Percentiles rank a stretch among this genome's conserved stretches.
These are phyloP conservation scores for Diacronema lutheri DNA, from an alignment of 78 protist genomes.

Conservation along the genomic window DNA sequence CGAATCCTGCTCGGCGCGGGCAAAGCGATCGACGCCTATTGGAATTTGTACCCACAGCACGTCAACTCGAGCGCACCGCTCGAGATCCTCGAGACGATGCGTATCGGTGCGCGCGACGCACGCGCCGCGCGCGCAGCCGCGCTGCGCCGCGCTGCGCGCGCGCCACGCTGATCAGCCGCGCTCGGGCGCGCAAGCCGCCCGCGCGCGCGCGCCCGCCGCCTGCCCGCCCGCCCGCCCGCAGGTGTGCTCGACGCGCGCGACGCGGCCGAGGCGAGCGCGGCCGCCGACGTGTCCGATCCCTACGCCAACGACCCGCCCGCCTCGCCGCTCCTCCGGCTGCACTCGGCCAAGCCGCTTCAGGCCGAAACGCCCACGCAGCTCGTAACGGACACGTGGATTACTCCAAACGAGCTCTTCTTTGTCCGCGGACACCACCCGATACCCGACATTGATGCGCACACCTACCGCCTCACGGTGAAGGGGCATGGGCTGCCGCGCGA, in stretches of 20 bases:
- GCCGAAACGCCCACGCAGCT: constrained; percentile 66
- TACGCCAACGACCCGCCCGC: neutral
- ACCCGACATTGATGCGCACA: constrained; percentile 49
- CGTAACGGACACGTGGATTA: constrained; percentile 51
- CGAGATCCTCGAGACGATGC: neutral
- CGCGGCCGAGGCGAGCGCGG: too few species aligned
- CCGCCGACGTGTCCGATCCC: neutral
- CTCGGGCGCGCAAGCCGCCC: too few species aligned
- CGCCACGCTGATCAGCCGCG: too few species aligned
- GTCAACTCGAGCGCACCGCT: neutral
- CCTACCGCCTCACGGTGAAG: constrained; percentile 28
- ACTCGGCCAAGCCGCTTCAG: constrained; percentile 62
- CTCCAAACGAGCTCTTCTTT: constrained; percentile 74
- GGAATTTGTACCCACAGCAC: constrained; percentile 10
- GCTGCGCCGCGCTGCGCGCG: too few species aligned
- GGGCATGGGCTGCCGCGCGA: neutral
- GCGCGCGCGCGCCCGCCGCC: too few species aligned
- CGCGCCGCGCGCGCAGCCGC: too few species aligned
- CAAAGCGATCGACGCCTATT: constrained; percentile 16
- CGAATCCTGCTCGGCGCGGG: constrained; percentile 28
- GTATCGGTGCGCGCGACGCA: neutral
- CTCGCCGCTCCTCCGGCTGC: neutral
- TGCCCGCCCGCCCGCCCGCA: too few species aligned
- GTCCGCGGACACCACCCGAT: constrained; percentile 83
- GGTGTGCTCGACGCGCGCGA: neutral